Conservation (phyloP, 176 grass and related monocot genomes). For the Triticum timopheevii region DNA sequence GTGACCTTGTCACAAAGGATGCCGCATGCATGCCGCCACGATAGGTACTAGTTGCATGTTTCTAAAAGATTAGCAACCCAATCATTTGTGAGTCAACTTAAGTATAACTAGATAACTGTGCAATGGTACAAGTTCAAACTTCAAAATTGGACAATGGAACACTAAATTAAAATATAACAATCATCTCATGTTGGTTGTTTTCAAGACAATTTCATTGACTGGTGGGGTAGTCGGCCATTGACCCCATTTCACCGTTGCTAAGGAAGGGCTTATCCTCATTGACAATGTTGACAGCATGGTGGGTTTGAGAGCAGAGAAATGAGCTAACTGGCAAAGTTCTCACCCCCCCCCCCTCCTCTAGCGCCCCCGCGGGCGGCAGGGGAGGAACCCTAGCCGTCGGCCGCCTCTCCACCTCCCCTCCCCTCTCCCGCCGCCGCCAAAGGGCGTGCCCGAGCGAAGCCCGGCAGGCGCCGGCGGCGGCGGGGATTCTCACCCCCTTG, state of each 20-base stretch:
- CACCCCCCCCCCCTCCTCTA: too few relatives aligned
- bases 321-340: too few relatives aligned
- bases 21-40: too few relatives aligned
- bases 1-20: too few relatives aligned
- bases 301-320: background rate
- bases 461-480: too few relatives aligned
- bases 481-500: too few relatives aligned
- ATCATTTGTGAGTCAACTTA: background rate
- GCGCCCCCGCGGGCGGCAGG: too few relatives aligned
- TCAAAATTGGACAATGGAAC: background rate
- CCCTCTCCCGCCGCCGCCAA: too few relatives aligned
- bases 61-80: background rate
- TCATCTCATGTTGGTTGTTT: background rate
- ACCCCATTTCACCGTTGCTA: background rate
- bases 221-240: background rate
- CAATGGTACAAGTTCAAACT: slow-evolving; percentile 9
- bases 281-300: background rate
- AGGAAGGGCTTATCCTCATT: background rate
- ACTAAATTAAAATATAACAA: slow-evolving; percentile 3
- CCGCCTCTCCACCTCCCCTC: too few relatives aligned
- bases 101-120: background rate
- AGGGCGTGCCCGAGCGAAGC: too few relatives aligned
- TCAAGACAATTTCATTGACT: background rate
- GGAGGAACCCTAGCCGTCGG: too few relatives aligned
- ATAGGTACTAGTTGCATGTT: background rate